These are phyloP conservation scores for Apostasia shenzhenica DNA, from an alignment of 106 monocot species.

Conservation along the genomic window DNA sequence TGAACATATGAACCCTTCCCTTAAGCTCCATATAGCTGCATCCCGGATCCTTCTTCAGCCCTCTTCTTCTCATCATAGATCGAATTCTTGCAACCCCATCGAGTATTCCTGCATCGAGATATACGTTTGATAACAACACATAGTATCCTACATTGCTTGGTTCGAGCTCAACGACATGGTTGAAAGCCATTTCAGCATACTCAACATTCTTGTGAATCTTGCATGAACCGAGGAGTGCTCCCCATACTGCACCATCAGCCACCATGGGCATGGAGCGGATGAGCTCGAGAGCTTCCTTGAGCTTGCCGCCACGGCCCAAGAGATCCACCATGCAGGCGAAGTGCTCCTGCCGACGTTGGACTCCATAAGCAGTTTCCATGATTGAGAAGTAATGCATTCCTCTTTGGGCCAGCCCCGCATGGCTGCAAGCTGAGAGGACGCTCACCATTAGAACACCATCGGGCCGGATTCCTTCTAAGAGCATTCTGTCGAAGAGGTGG, in stretches of 20 bases:
- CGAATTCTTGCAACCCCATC: slow-evolving; percentile 50
- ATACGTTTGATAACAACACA: slow-evolving; percentile 63
- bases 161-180: slow-evolving; percentile 37
- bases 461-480: slow-evolving; percentile 25
- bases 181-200: slow-evolving; percentile 51
- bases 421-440: slow-evolving; percentile 70
- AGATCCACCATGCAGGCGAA: slow-evolving; percentile 81
- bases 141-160: slow-evolving; percentile 78
- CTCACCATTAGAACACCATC: slow-evolving; percentile 64
- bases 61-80: slow-evolving; percentile 43
- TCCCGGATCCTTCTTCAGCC: slow-evolving; percentile 69
- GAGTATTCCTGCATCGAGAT: slow-evolving; percentile 35
- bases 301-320: slow-evolving; percentile 58
- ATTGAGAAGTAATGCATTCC: slow-evolving; percentile 41
- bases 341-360: slow-evolving; percentile 40
- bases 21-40: slow-evolving; percentile 58
- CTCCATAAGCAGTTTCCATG: slow-evolving; percentile 31
- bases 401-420: slow-evolving; percentile 43
- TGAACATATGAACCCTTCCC: slow-evolving; percentile 58
- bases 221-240: slow-evolving; percentile 65
- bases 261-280: slow-evolving; percentile 44
- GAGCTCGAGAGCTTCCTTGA: slow-evolving; percentile 42
- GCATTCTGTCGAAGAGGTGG: slow-evolving; percentile 49
- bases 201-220: slow-evolving; percentile 65
- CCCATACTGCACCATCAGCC: slow-evolving; percentile 79